These are phyloP conservation scores for Aspergillus ustus DNA, from an alignment of 2,329 filamentous ascomycete species.

Conservation along the genomic window DNA sequence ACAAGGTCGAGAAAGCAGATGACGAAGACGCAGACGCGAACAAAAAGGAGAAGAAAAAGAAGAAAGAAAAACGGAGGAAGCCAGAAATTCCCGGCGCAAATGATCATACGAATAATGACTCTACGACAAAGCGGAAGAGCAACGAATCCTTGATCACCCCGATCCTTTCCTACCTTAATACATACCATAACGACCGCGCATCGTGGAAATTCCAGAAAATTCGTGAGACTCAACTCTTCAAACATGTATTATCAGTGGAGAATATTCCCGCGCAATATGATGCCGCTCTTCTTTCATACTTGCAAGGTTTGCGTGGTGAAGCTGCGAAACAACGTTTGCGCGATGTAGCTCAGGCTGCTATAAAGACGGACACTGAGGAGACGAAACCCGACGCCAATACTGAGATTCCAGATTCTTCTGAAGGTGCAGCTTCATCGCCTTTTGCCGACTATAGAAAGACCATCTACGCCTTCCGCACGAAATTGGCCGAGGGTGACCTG, in stretches of 20 bases:
- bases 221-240: constrained; percentile 81
- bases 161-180: constrained; percentile 75
- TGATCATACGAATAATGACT: constrained; percentile 20
- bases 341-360: constrained; percentile 66
- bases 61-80: constrained; percentile 26
- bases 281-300: constrained; percentile 73
- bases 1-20: constrained; percentile 51
- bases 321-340: constrained; percentile 68
- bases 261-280: constrained; percentile 73
- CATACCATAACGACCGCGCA: constrained; percentile 71
- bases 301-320: constrained; percentile 76
- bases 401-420: background rate
- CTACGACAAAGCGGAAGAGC: constrained; percentile 22
- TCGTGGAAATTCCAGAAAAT: constrained; percentile 98
- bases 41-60: constrained; percentile 21
- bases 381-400: constrained; percentile 10
- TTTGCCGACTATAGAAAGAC: constrained; percentile 52
- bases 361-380: constrained; percentile 46
- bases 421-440: constrained; percentile 18
- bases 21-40: constrained; percentile 22
- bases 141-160: constrained; percentile 53
- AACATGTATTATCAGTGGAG: constrained; percentile 75
- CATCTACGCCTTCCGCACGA: constrained; percentile 53
- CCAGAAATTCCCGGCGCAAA: constrained; percentile 22
- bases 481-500: constrained; percentile 32